Evolutionary conservation across 176 grass and related monocot species (phyloP).

Genomic region (Cymbopogon citratus): DNA sequence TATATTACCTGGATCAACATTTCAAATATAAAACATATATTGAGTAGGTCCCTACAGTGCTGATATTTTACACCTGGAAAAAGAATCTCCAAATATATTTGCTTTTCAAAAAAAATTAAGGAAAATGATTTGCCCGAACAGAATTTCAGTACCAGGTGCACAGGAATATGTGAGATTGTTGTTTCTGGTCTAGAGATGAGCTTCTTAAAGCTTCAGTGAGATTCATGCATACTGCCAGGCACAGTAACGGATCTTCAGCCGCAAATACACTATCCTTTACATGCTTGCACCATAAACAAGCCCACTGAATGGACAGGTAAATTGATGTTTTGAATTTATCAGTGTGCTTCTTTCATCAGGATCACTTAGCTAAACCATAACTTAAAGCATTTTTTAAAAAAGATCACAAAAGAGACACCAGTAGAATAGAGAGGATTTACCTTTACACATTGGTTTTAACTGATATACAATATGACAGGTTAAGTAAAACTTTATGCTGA

Average conservation of each 20-base stretch:
- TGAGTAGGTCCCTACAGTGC: neutral
- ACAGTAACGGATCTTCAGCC: slow-evolving; percentile 97
- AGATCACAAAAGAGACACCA: neutral
- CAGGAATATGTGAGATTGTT: slow-evolving; percentile 74
- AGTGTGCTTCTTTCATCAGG: too few relatives aligned
- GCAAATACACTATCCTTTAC: neutral
- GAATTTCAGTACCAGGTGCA: slow-evolving; percentile 71
- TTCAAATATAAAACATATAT: neutral
- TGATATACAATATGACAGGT: neutral
- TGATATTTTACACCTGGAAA: neutral
- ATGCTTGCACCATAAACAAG: too few relatives aligned
- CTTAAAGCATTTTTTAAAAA: neutral
- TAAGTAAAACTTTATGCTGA: neutral
- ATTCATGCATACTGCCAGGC: slow-evolving; percentile 89
- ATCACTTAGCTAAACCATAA: neutral
- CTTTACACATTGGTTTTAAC: neutral
- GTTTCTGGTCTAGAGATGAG: slow-evolving; percentile 87
- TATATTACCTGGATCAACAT: neutral
- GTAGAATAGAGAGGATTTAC: neutral
- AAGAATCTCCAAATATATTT: neutral
- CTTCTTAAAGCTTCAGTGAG: slow-evolving; percentile 89
- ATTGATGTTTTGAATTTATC: too few relatives aligned
- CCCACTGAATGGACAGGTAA: neutral
- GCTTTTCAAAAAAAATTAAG: slow-evolving; percentile 2
- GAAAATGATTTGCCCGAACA: slow-evolving; percentile 1